Evolutionary conservation across 257 asterid species (phyloP).

Genomic region (Rehmannia glutinosa): DNA sequence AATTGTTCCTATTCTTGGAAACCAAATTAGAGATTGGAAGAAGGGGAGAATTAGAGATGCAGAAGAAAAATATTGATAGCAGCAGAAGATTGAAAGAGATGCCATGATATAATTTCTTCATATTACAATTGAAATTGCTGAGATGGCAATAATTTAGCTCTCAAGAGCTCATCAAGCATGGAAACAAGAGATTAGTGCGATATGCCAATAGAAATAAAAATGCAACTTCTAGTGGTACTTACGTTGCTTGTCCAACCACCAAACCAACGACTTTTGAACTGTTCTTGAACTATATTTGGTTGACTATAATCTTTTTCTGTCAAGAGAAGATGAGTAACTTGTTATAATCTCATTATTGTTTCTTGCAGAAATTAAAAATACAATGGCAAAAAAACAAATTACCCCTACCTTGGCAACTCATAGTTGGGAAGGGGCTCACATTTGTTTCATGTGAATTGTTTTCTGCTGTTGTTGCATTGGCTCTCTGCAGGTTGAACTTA

Average conservation of each 20-base stretch:
- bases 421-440: constrained; percentile 29
- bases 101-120: too few relatives aligned
- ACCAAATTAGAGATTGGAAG: too few relatives aligned
- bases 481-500: constrained; percentile 41
- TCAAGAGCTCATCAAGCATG: constrained; percentile 9
- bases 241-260: constrained; percentile 79
- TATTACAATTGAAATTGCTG: neutral
- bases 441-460: constrained; percentile 29
- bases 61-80: too few relatives aligned
- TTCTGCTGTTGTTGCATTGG: constrained; percentile 21
- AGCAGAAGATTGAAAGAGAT: too few relatives aligned
- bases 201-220: constrained; percentile 6
- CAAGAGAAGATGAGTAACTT: constrained; percentile 15
- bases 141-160: neutral
- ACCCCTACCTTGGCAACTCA: constrained; percentile 39
- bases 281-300: constrained; percentile 26
- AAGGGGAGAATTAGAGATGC: too few relatives aligned
- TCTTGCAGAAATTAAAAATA: constrained; percentile 15
- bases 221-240: constrained; percentile 20
- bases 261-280: constrained; percentile 69
- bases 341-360: constrained; percentile 1
- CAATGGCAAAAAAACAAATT: constrained; percentile 6
- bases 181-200: neutral
- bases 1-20: too few relatives aligned
- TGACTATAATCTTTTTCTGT: constrained; percentile 33